Evolutionary conservation across 2,329 filamentous ascomycete species (phyloP).

Genomic region (Exophiala dermatitidis): DNA sequence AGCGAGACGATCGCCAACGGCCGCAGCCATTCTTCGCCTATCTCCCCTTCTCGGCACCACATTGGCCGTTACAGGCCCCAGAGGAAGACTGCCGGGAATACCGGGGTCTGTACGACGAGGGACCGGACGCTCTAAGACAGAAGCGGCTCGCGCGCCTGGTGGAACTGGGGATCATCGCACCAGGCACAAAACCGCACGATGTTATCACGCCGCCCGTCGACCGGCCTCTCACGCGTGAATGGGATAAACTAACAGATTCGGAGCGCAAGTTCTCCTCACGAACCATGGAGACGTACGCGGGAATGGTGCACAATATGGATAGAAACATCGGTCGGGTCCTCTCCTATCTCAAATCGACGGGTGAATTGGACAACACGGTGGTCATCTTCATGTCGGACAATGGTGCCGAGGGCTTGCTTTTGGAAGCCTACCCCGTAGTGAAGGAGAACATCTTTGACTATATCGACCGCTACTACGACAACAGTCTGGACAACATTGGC

Average conservation of each 20-base stretch:
- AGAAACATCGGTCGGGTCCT: constrained; percentile 32
- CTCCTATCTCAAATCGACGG: constrained; percentile 28
- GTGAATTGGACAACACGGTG: constrained; percentile 34
- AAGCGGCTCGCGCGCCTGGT: constrained; percentile 50
- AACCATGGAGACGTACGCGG: constrained; percentile 34
- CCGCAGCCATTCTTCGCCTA: constrained; percentile 22
- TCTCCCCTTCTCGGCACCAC: constrained; percentile 53
- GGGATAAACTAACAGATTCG: constrained; percentile 8
- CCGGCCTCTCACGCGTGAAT: constrained; percentile 10
- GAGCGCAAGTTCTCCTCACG: constrained; percentile 15
- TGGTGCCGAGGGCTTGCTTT: constrained; percentile 33
- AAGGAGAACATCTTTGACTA: constrained; percentile 28
- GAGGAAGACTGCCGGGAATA: constrained; percentile 51
- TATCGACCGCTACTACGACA: constrained; percentile 35
- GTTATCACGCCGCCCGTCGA: constrained; percentile 31
- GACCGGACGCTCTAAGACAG: constrained; percentile 50
- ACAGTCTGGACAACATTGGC: constrained; percentile 34
- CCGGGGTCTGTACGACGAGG: constrained; percentile 53
- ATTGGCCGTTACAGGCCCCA: constrained; percentile 58
- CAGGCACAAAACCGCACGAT: constrained; percentile 41
- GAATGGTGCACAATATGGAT: constrained; percentile 34
- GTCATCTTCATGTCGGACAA: constrained; percentile 38
- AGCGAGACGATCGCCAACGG: constrained; percentile 16
- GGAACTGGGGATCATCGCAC: constrained; percentile 49
- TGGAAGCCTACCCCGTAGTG: constrained; percentile 31